phyloP scores from a whole-genome alignment of 2,329 filamentous ascomycete genomes.

The Aspergillus oerlinghausenensis region DNA sequence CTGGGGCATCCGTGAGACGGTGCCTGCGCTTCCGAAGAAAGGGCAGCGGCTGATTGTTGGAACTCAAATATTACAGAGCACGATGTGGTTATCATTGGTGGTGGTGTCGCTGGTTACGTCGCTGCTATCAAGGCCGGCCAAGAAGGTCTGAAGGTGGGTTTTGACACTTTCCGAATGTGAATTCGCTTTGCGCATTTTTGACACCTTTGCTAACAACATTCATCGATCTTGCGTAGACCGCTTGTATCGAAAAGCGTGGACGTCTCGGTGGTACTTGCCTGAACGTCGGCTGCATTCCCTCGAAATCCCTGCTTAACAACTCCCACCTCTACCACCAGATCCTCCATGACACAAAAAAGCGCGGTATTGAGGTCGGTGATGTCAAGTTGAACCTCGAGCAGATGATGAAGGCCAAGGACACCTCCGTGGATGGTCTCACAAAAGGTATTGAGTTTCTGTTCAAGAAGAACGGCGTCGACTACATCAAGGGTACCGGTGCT shows the following conservation, averaged over 20 bases:
- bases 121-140: constrained; percentile 98
- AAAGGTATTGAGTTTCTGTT: constrained; percentile 98
- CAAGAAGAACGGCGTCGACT: constrained; percentile 99
- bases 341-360: constrained; percentile 92
- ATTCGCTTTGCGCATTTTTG: constrained; percentile 1
- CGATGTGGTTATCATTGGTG: constrained; percentile 95
- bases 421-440: constrained; percentile 79
- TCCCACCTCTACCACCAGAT: constrained; percentile 97
- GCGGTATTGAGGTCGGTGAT: constrained; percentile 94
- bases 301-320: constrained; percentile 99
- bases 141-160: constrained; percentile 82
- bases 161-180: background rate
- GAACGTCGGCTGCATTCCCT: constrained; percentile 98
- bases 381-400: constrained; percentile 91
- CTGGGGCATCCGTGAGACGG: background rate
- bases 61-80: constrained; percentile 66
- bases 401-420: constrained; percentile 99
- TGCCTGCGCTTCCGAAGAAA: constrained; percentile 16
- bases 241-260: constrained; percentile 98
- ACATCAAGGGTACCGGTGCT: constrained; percentile 86
- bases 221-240: constrained; percentile 55
- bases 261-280: constrained; percentile 92
- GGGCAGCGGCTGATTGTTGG: constrained; percentile 12
- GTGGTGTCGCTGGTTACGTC: constrained; percentile 97
- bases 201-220: constrained; percentile 12